Conservation (phyloP, 345 rosid genomes). For the Atalantia buxifolia region DNA sequence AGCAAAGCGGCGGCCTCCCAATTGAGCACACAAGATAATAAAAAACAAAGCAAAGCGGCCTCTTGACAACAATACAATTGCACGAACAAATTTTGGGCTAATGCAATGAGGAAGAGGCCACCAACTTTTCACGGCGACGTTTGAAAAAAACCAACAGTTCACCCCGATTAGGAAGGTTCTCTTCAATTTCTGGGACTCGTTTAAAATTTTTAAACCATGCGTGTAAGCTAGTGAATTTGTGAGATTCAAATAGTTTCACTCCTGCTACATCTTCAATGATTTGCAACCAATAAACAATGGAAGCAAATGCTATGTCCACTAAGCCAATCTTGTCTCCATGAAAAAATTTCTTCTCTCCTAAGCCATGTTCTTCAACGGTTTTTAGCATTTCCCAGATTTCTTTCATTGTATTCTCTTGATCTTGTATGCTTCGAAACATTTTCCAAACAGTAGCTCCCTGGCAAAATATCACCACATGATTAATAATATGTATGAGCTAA, state of each 20-base stretch:
- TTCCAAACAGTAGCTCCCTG: neutral
- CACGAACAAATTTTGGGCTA: no score
- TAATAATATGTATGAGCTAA: neutral
- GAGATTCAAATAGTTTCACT: neutral
- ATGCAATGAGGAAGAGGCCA: neutral
- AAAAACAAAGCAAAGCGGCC: no score
- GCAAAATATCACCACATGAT: neutral
- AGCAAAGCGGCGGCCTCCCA: no score
- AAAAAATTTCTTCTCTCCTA: slow-evolving; percentile 2
- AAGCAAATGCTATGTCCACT: neutral
- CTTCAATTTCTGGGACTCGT: neutral
- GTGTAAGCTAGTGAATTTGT: neutral
- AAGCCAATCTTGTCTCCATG: slow-evolving; percentile 3
- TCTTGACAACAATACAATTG: no score
- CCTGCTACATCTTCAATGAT: neutral
- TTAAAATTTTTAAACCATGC: neutral
- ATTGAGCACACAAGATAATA: no score
- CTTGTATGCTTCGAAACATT: neutral
- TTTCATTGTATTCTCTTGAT: neutral
- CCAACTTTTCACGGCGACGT: neutral
- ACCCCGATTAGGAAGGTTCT: neutral
- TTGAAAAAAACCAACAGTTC: neutral
- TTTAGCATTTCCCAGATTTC: neutral
- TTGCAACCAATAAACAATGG: neutral
- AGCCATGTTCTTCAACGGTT: slow-evolving; percentile 1